Evolutionary conservation across 495 filamentous ascomycete genomes (phyloP), one percentile per base, ranked within the genome.

Genomic region (Astrocystis sublimbata): DNA sequence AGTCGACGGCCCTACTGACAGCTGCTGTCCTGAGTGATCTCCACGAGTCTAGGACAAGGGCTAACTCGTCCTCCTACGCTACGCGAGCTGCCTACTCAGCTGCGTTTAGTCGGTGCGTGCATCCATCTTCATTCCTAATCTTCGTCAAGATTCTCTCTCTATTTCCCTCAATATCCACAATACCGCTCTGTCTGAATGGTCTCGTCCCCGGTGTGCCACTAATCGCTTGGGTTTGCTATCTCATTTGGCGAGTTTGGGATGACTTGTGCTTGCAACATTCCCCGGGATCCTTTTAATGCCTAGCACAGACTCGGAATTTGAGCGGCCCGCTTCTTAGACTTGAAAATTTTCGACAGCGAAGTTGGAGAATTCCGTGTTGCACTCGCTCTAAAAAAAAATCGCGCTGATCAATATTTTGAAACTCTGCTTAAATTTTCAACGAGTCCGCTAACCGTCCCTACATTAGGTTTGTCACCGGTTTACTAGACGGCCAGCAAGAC

Each of bases 381-480:
- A 61, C 53, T 51, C 45, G 15, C 38, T 33, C 35, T 40, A n/a
- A 21, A 7, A 36, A 17, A 31, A 43, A n/a, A n/a, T n/a, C 43
- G 36, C 36, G 5, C 40, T 50, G 35, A 40, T 43, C 53, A 43
- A 33, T 26, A 26, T 24, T 7, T 7, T 21, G 31, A 6, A 21
- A 3, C 49, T 30, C 45, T n/a, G 24, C 4, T 30, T 38, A 35
- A 45, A 35, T 23, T 1, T 42, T 19, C 38, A 3, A 53, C n/a
- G 41, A 40, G 30, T 21, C 59, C 51, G 41, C 60, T 62, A 62
- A 62, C 42, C 17, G 31, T 49, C 24, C 28, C 19, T 23, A 23
- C 26, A 52, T 58, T 65, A 93, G 92, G 61, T 98, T 97, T 71
- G 92, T 97, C 6, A 98, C 94, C 1, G 92, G 92, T 26, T 82